Base-by-base conservation (phyloP, 495 filamentous ascomycete species). In the Cladorrhinum samala region DNA sequence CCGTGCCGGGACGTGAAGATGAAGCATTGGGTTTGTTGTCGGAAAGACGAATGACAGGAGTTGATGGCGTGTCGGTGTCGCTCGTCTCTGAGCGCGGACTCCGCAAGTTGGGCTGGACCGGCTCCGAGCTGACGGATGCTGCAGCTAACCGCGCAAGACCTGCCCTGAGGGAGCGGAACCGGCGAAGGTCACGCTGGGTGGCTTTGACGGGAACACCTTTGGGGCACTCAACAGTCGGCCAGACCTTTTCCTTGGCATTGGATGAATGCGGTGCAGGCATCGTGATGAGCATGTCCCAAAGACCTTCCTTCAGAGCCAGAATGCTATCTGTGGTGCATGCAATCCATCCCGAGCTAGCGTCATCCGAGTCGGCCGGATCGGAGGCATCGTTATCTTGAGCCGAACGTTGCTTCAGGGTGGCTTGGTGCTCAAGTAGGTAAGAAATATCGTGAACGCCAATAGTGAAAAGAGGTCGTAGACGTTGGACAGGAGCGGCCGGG, bases 241-340 rank as follows among this genome's bases (percentile, higher is more conserved):
- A 96, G 14, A 77, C 70, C 52, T 79, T 84, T 46, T 82, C 71
- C 51, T 78, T 77, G 9, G 84, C 78, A 27, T 66, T 60, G 25
- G 64, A 53, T 11, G 73, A 59, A 58, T 87, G 71, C 1, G 74
- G 61, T 1, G 85, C 76, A 0, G 91, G 89, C 54, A 96, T 73
- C 14, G 85, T 88, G 56, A 96, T 81, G 46, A 96, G 78, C 42
- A 92, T 75, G 65, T 98, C 93, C 71, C 88, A 98, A 17, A 97
- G 83, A 16, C 83, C 76, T 23, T 81, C 76, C 67, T 96, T 98
- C 68, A 87, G 86, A 52, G 79, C 81, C 33, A 98, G 77, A 48
- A 98, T 87, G 61, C 84, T 90, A 66, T 98, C 93, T 19, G 93
- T 97, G 25, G 91, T 93, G 67, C 91, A 96, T 1, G 93, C 93